Conservation (phyloP, 2,329 filamentous ascomycete species). For the Verticillium zaregamsianum region DNA sequence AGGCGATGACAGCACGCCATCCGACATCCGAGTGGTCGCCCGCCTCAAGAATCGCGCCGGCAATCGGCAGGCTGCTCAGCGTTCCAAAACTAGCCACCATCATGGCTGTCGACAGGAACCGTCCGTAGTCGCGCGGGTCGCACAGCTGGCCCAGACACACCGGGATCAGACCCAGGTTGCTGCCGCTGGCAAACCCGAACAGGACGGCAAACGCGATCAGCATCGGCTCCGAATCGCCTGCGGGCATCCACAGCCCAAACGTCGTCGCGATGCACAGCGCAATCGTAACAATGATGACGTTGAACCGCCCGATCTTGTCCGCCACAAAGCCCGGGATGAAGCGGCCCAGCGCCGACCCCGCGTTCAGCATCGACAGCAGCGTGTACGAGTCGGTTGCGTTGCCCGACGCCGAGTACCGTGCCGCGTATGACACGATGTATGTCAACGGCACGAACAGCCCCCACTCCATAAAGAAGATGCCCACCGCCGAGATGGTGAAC, state of each 20-base stretch:
- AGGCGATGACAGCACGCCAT: slow-evolving; percentile 9
- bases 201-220: slow-evolving; percentile 65
- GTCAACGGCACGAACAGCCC: slow-evolving; percentile 70
- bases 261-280: slow-evolving; percentile 48
- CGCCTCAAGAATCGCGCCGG: slow-evolving; percentile 25
- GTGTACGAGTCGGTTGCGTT: slow-evolving; percentile 61
- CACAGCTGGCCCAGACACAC: slow-evolving; percentile 81
- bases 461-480: slow-evolving; percentile 68
- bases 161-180: slow-evolving; percentile 72
- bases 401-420: slow-evolving; percentile 60
- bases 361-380: slow-evolving; percentile 77
- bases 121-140: slow-evolving; percentile 68
- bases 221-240: slow-evolving; percentile 46
- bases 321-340: slow-evolving; percentile 72
- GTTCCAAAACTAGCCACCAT: slow-evolving; percentile 73
- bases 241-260: slow-evolving; percentile 68
- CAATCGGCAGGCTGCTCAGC: slow-evolving; percentile 41
- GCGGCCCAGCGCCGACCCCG: slow-evolving; percentile 71
- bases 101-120: slow-evolving; percentile 73
- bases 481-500: slow-evolving; percentile 57
- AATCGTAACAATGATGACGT: slow-evolving; percentile 69
- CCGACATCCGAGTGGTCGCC: slow-evolving; percentile 3
- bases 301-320: slow-evolving; percentile 75
- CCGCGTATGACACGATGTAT: slow-evolving; percentile 70
- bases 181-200: slow-evolving; percentile 77